A percentile compares a stretch with the other conserved stretches of the same genome.
phyloP scores from a whole-genome alignment of 306 rosid genomes.

The Vigna unguiculata region DNA sequence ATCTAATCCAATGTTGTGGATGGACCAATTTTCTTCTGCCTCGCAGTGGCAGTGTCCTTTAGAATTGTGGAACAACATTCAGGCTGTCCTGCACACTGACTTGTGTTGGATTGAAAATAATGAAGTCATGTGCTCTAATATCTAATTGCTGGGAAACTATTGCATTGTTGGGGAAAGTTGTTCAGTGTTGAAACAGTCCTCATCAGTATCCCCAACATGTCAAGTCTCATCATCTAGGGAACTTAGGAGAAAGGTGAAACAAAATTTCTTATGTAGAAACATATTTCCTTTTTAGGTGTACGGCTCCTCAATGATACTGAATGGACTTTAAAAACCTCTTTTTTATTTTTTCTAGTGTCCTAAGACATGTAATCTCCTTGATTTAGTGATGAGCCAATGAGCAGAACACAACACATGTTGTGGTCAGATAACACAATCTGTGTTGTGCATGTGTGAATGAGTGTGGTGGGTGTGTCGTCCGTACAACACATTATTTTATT shows the following conservation, averaged over 20 bases:
- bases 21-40: conserved; percentile 18
- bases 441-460: conserved; percentile 37
- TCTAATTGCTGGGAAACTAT: conserved; percentile 3
- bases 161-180: neutral
- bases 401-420: conserved; percentile 22
- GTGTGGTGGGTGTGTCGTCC: conserved; percentile 44
- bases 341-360: conserved; percentile 20
- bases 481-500: conserved; percentile 42
- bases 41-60: conserved; percentile 30
- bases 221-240: conserved; percentile 1
- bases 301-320: conserved; percentile 26
- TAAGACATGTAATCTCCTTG: conserved; percentile 19
- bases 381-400: conserved; percentile 43
- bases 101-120: conserved; percentile 18
- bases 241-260: neutral
- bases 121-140: conserved; percentile 29
- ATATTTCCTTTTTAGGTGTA: neutral
- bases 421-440: conserved; percentile 20
- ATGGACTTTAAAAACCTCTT: conserved; percentile 4
- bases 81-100: conserved; percentile 21
- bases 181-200: neutral
- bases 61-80: conserved; percentile 23
- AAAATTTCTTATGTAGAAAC: neutral
- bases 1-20: conserved; percentile 10
- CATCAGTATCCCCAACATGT: neutral